A percentile compares a stretch with the other conserved stretches of the same genome.
Conservation (phyloP, 2,329 filamentous ascomycete species). For the Fusarium pseudoanthophilum region DNA sequence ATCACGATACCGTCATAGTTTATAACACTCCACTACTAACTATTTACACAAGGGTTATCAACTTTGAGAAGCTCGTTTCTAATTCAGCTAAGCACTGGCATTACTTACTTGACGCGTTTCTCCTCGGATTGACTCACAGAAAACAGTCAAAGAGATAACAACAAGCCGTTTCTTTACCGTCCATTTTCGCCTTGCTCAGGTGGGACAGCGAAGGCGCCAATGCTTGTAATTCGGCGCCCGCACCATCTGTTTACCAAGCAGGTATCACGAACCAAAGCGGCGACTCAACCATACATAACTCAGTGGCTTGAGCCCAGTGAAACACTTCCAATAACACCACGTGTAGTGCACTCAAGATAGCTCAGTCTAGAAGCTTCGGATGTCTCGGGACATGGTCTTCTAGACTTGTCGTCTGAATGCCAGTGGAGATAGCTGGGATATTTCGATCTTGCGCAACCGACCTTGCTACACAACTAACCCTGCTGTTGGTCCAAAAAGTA, state of each 20-base stretch:
- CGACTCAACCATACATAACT: not conserved
- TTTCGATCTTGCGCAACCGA: not conserved
- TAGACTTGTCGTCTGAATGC: not conserved
- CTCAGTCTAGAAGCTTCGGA: not conserved
- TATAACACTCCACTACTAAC: too few relatives aligned
- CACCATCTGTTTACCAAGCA: not conserved
- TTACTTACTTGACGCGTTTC: not conserved
- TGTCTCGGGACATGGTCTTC: not conserved
- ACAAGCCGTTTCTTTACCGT: not conserved
- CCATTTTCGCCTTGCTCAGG: not conserved
- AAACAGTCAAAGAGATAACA: not conserved
- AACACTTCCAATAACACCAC: not conserved
- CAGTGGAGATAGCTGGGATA: not conserved
- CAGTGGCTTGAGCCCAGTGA: not conserved
- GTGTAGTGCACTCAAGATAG: not conserved
- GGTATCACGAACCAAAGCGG: not conserved
- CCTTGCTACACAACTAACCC: too few relatives aligned
- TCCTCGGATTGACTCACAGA: not conserved
- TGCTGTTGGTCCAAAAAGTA: not conserved
- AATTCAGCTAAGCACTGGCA: accelerated
- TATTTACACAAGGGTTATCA: accelerated
- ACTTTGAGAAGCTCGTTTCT: too few relatives aligned
- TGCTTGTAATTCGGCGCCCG: not conserved
- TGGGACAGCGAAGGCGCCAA: not conserved
- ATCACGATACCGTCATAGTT: accelerated